Evolutionary conservation across 306 rosid genomes (phyloP).

Genomic region (Inga leiocalycina): DNA sequence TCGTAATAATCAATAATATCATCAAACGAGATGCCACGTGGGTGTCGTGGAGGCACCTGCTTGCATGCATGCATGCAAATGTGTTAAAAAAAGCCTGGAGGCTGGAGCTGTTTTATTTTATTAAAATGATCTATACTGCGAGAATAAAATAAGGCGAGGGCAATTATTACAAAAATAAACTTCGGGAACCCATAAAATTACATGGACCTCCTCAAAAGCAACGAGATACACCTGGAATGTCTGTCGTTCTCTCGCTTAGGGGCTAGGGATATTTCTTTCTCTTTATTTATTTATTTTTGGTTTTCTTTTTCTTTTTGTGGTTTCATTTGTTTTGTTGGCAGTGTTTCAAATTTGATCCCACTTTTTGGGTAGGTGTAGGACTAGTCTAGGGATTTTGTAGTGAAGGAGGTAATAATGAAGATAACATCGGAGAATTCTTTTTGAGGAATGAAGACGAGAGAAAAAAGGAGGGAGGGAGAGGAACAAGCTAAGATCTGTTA

Average conservation of each 20-base stretch:
- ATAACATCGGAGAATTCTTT: background rate
- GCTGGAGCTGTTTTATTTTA: background rate
- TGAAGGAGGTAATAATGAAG: slow-evolving; percentile 23
- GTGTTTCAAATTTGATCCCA: slow-evolving; percentile 31
- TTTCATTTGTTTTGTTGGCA: background rate
- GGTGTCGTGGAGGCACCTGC: slow-evolving; percentile 49
- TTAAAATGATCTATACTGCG: background rate
- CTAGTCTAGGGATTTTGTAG: slow-evolving; percentile 71
- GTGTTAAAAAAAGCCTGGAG: slow-evolving; percentile 31
- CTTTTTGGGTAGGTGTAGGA: slow-evolving; percentile 42
- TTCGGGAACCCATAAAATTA: slow-evolving; percentile 54
- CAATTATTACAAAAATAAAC: slow-evolving; percentile 50
- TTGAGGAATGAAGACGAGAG: background rate
- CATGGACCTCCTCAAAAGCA: slow-evolving; percentile 97
- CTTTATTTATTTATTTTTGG: background rate
- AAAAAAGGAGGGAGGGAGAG: slow-evolving; percentile 29
- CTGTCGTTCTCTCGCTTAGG: slow-evolving; percentile 59
- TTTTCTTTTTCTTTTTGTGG: slow-evolving; percentile 6
- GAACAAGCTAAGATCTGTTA: too few relatives aligned
- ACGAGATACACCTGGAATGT: slow-evolving; percentile 95
- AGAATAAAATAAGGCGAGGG: slow-evolving; percentile 14
- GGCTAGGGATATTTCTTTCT: slow-evolving; percentile 37
- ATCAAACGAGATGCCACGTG: slow-evolving; percentile 69
- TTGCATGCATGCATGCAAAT: slow-evolving; percentile 87
- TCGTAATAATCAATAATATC: slow-evolving; percentile 33